A percentile compares a stretch with the other conserved stretches of the same genome.
phyloP scores from a whole-genome alignment of 192 early-diverging fungal species.

The Linderina pennispora region DNA sequence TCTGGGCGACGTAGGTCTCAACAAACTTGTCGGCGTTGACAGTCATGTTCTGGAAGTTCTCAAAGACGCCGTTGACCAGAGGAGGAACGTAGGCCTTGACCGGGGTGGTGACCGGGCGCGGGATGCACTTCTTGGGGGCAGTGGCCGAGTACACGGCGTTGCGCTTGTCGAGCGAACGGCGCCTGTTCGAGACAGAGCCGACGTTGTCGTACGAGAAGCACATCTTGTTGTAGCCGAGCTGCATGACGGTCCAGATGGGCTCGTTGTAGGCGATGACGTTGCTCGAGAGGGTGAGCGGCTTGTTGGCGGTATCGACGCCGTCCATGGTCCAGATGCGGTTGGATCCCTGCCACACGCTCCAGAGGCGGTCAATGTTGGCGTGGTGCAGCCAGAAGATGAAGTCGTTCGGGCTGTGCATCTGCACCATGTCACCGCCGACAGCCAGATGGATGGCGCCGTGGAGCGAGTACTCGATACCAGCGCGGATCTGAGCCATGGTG shows the following conservation, averaged over 20 bases:
- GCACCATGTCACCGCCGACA: constrained; percentile 45
- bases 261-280: constrained; percentile 23
- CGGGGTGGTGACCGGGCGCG: constrained; percentile 5
- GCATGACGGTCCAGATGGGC: constrained; percentile 24
- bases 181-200: constrained; percentile 10
- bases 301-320: constrained; percentile 16
- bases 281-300: constrained; percentile 7
- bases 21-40: constrained; percentile 21
- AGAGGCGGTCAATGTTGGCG: constrained; percentile 47
- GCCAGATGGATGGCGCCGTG: constrained; percentile 40
- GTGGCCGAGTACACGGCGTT: neutral
- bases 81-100: no score
- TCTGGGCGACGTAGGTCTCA: constrained; percentile 10
- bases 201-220: constrained; percentile 49
- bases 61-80: constrained; percentile 30
- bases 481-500: constrained; percentile 38
- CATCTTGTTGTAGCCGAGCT: constrained; percentile 21
- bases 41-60: constrained; percentile 17
- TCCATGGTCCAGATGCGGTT: constrained; percentile 35
- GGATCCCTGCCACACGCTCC: constrained; percentile 47
- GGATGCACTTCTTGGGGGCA: constrained; percentile 27
- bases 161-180: constrained; percentile 22
- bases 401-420: constrained; percentile 46
- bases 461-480: constrained; percentile 35
- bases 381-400: constrained; percentile 50